Evolutionary conservation across 371 early-diverging fungal genomes (phyloP).

Genomic region (Umbelopsis sp.): DNA sequence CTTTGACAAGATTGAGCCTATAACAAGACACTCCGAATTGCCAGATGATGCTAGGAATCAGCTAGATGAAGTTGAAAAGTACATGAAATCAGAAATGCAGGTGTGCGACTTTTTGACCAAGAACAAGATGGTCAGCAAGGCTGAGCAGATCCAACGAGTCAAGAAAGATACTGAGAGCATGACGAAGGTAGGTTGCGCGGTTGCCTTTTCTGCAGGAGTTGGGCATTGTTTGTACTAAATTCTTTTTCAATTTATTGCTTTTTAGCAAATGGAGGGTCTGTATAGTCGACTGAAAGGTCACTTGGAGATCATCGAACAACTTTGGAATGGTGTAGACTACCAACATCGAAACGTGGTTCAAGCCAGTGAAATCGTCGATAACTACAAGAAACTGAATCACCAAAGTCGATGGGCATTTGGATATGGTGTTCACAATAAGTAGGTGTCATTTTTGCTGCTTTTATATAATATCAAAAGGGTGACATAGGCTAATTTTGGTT

Average conservation of each 20-base stretch:
- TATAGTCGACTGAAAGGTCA: slow-evolving; percentile 35
- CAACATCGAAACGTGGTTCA: slow-evolving; percentile 8
- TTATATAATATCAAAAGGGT: not conserved
- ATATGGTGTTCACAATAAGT: slow-evolving; percentile 12
- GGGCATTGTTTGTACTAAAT: not conserved
- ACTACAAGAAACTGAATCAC: slow-evolving; percentile 1
- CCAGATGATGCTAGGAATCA: slow-evolving; percentile 50
- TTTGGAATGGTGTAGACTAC: slow-evolving; percentile 24
- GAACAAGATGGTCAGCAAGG: slow-evolving; percentile 25
- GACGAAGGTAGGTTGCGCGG: slow-evolving; percentile 33
- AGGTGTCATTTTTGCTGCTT: not conserved
- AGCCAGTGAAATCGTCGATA: slow-evolving; percentile 13
- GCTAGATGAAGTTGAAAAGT: slow-evolving; percentile 43
- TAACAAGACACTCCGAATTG: slow-evolving; percentile 44
- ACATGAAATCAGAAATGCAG: slow-evolving; percentile 42
- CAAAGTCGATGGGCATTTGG: slow-evolving; percentile 13
- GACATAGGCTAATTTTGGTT: not conserved
- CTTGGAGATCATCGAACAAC: slow-evolving; percentile 28
- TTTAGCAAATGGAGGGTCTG: slow-evolving; percentile 45
- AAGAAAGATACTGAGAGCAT: slow-evolving; percentile 33
- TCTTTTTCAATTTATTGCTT: not conserved
- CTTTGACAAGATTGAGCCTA: slow-evolving; percentile 45
- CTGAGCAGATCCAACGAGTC: slow-evolving; percentile 20
- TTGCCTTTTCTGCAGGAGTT: no score
- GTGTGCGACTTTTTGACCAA: slow-evolving; percentile 42